Evolutionary conservation across 306 rosid genomes (phyloP), one percentile per base, ranked within the genome.

Genomic region (Delonix regia): DNA sequence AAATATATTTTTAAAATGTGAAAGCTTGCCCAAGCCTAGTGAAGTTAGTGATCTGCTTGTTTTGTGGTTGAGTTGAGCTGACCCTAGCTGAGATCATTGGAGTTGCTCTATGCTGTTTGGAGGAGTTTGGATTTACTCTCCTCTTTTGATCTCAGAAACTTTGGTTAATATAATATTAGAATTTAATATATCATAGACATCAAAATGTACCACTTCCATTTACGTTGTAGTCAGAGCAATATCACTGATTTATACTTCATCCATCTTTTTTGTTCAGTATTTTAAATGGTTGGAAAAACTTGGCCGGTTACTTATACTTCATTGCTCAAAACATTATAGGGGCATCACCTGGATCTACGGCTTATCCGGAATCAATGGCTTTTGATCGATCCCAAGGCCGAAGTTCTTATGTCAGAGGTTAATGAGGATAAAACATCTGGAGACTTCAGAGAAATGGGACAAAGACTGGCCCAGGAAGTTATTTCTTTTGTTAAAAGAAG

Each of bases 371-470:
- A 94, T 85, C 99, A 94, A 53, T 94, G 99, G 97, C 90, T 94
- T 79, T 75, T 89, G 89, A 81, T 92, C 69, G 97, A 92, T 86
- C 97, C 99, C 74, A 87, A 83, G 83, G 81, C 86, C 59, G 95
- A 94, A 81, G 83, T 90, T 84, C 95, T 94, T 57, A 92, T 94
- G 99, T 94, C 99, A 5, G 92, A 92, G 85, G 92, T 76, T 57
- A 94, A 94, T 80, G 97, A 94, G 81, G 99, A 94, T 77, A 94
- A 88, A 87, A 92, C 99, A 41, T 82, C 94, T 39, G 97, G 89
- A 78, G 97, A 92, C 85, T 94, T 92, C 83, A 86, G 92, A 90
- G 97, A 89, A 85, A 94, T 94, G 99, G 99, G 99, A 79, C 87
- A 77, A 56, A 88, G 99, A 86, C 87, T 94, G 73, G 97, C 99